Evolutionary conservation across 495 filamentous ascomycete species (phyloP), one percentile per base, ranked within the genome.

Genomic region (Tuber microsphaerosporum): DNA sequence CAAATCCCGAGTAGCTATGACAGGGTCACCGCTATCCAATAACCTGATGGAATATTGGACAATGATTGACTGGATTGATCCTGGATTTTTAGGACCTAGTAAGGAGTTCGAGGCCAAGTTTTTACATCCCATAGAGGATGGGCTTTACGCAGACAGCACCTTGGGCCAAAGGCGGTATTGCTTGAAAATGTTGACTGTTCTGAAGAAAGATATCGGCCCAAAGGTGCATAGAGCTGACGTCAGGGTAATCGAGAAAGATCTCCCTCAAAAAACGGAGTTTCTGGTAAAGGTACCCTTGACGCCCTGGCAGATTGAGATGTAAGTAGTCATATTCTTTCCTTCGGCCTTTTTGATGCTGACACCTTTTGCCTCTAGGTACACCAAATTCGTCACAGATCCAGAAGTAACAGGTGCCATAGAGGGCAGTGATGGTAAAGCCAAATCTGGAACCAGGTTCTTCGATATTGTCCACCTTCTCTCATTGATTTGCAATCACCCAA

Each of bases 51-150:
- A 98, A 76, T 97, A 97, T 80, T 93, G 90, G 79, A 83, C 90
- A 12, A 91, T 97, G 89, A 91, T 98, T 71, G 89, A 94, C 73
- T 98, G 94, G 94, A 89, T 95, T 46, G 89, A 92, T 6, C 91
- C 93, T 3, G 88, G 87, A 42, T 97, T 92, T 78, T 86, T 97
- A 7, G 93, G 92, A 22, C 86, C 87, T 9, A 79, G 84, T 4
- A 75, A 74, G 0, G 89, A 93, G 80, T 98, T 98, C 82, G 86
- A 85, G 56, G 82, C 85, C 0, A 86, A 89, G 41, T 98, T 91
- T 78, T 85, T 89, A 6, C 87, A 89, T 20, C 92, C 93, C 0
- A 97, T 98, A 75, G 83, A 88, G 39, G 84, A 86, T 44, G 94
- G 94, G 0, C 86, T 93, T 0, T 91, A 87, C 71, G 77, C 81